A percentile compares a stretch with the other conserved stretches of the same genome.
These are phyloP conservation scores for Candida incommunis DNA, from an alignment of 805 yeast genomes.

Conservation along the genomic window DNA sequence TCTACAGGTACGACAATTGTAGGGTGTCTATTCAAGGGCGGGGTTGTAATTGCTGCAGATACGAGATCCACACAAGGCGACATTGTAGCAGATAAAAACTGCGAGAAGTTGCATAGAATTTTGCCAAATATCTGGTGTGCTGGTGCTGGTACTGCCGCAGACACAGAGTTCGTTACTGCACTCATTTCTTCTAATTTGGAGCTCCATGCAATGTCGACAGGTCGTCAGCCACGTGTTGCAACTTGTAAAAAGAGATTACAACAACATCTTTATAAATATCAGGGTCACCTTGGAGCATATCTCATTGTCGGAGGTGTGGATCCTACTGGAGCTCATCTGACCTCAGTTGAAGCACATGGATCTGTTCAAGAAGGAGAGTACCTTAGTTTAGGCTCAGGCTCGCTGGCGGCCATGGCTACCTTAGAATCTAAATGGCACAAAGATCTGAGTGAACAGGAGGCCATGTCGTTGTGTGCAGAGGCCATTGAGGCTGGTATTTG, in stretches of 20 bases:
- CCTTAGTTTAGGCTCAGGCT: constrained; percentile 89
- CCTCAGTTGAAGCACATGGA: constrained; percentile 94
- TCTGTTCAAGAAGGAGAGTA: constrained; percentile 93
- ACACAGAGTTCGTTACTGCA: constrained; percentile 95
- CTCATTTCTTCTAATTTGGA: constrained; percentile 83
- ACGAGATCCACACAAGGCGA: constrained; percentile 96
- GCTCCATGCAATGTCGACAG: constrained; percentile 70
- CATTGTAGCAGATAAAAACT: constrained; percentile 95
- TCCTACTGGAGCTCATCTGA: constrained; percentile 88
- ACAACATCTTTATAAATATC: constrained; percentile 92
- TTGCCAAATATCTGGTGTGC: constrained; percentile 97
- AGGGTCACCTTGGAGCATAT: constrained; percentile 95
- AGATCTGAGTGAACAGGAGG: constrained; percentile 71
- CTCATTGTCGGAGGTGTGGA: constrained; percentile 96
- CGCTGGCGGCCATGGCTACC: constrained; percentile 97
- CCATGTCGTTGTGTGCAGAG: constrained; percentile 77
- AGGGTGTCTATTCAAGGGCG: constrained; percentile 84
- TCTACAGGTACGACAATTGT: constrained; percentile 99
- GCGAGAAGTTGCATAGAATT: constrained; percentile 84
- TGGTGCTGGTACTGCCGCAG: constrained; percentile 99
- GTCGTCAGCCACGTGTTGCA: constrained; percentile 83
- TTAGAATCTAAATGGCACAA: constrained; percentile 78
- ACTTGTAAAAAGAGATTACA: constrained; percentile 86
- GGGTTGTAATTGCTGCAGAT: constrained; percentile 97
- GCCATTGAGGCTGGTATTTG: constrained; percentile 97